These are phyloP conservation scores for Lablab purpureus DNA, from an alignment of 306 rosid genomes.

Conservation along the genomic window DNA sequence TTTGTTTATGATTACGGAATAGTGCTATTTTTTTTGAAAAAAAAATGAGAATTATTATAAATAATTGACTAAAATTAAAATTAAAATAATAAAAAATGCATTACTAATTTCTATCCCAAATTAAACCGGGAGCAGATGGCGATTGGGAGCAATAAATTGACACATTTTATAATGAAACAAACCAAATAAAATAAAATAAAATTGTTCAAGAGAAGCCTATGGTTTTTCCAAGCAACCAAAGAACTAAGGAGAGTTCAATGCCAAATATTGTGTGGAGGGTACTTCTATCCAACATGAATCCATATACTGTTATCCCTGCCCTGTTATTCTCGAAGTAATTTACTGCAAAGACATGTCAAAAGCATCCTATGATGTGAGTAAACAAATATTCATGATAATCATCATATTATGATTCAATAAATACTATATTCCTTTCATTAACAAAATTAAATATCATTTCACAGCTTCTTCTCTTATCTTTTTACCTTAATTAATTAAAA, in stretches of 20 bases:
- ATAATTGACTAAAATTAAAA: neutral
- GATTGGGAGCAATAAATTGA: slow-evolving; percentile 7
- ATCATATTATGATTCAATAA: neutral
- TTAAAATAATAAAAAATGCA: neutral
- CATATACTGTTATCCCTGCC: slow-evolving; percentile 85
- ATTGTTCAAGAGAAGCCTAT: slow-evolving; percentile 59
- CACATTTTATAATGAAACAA: slow-evolving; percentile 6
- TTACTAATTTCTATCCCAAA: slow-evolving; percentile 14
- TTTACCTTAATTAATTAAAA: neutral
- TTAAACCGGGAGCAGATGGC: neutral
- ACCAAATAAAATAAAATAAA: slow-evolving; percentile 24
- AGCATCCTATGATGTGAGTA: neutral
- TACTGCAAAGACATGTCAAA: slow-evolving; percentile 54
- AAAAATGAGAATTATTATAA: neutral
- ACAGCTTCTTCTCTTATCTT: neutral
- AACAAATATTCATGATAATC: neutral
- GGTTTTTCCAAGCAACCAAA: slow-evolving; percentile 94
- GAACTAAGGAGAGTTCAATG: slow-evolving; percentile 74
- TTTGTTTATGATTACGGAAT: neutral
- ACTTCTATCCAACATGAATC: slow-evolving; percentile 81
- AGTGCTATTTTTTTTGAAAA: neutral
- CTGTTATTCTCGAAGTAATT: slow-evolving; percentile 84
- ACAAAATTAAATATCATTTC: neutral
- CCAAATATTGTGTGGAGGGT: slow-evolving; percentile 86
- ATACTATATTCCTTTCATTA: neutral